Base-by-base conservation (phyloP, 1,139 yeast genomes). In the Nakaseomyces uthaithaninus region DNA sequence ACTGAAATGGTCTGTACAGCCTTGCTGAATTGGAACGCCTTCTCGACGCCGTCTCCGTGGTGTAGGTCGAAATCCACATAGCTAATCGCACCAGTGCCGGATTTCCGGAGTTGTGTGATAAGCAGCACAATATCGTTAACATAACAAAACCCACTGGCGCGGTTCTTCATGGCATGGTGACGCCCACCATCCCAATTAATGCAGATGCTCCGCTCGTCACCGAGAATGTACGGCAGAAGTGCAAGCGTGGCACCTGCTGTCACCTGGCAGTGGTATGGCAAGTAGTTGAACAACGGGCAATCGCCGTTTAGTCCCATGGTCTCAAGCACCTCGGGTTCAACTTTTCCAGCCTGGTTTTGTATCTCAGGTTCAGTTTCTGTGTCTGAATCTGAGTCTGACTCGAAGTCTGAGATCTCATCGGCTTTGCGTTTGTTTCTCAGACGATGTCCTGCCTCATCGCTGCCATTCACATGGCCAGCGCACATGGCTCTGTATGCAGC, bases 141-240 rank as follows among this genome's bases (percentile, higher is more conserved):
- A 51, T 82, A 82, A 54, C 94, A 82, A 52, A 79, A 82, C 3
- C 94, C 94, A 11, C 82, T 68, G 1, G 86, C 83, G 31, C 55
- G 63, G 0, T 68, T 54, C 48, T 71, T 72, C 30, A 62, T 64
- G 5, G 80, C 78, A 57, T 82, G 94, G 53, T 82, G 93, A 38
- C 93, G 59, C 1, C 94, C 94, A 2, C 93, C 94, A 51, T 75
- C 75, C 89, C 89, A 82, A 52, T 80, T 80, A 35, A 82, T 66
- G 0, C 72, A 79, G 2, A 78, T 63, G 4, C 60, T 52, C 18
- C 50, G 49, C 27, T 40, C 43, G 10, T 2, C 28, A 20, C 39
- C 46, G 55, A 44, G 4, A 67, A 54, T 39, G 19, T 43, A 31
- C 55, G 61, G 63, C 1, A 77, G 77, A 19, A 80, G 66, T 12